phyloP scores from a whole-genome alignment of 2,329 filamentous ascomycete species.

The Alternaria dauci region DNA sequence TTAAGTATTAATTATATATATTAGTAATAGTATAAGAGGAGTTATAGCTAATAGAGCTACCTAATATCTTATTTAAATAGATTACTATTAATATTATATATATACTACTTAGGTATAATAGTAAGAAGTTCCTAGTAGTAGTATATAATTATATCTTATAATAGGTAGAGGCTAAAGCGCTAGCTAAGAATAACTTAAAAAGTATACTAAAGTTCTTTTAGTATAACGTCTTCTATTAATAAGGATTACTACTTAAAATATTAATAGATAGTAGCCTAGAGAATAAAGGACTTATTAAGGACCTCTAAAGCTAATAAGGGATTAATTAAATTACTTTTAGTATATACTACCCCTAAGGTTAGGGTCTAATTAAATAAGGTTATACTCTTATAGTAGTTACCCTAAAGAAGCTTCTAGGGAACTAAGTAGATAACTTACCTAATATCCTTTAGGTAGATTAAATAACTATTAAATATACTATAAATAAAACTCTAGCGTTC shows the following conservation, averaged over 20 bases:
- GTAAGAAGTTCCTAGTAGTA: not conserved
- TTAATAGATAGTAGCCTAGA: not conserved
- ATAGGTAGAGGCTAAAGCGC: not conserved
- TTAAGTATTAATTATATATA: too few species aligned
- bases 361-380: not conserved
- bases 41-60: not conserved
- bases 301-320: not conserved
- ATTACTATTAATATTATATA: not conserved
- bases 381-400: not conserved
- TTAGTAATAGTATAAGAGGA: too few species aligned
- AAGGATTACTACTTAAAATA: not conserved
- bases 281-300: not conserved
- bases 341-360: not conserved
- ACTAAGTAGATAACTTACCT: too few species aligned
- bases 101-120: not conserved
- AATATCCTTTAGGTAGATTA: too few species aligned
- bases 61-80: not conserved
- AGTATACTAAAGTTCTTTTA: not conserved
- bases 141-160: not conserved
- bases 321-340: not conserved
- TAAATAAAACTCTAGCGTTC: too few species aligned
- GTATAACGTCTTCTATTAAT: not conserved
- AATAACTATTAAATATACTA: too few species aligned
- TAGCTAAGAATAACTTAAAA: not conserved
- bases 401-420: not conserved